Percentiles rank a stretch among this genome's conserved stretches.
phyloP scores from a whole-genome alignment of 176 grass and related monocot genomes.

The Thinopyrum elongatum region DNA sequence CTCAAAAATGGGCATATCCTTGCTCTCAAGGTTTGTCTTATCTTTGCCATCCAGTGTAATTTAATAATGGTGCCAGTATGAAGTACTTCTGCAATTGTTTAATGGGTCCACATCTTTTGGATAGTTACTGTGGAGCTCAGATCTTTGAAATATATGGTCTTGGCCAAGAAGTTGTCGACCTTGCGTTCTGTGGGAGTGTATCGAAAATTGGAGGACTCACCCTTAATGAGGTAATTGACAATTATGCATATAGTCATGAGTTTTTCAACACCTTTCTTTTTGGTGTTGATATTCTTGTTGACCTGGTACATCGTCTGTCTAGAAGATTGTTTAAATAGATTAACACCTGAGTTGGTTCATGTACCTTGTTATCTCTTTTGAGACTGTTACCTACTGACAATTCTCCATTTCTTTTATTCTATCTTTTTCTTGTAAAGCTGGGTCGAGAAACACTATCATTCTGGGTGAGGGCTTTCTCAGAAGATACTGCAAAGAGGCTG shows the following conservation, averaged over 20 bases:
- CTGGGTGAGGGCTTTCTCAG: constrained; percentile 99
- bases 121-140: constrained; percentile 98
- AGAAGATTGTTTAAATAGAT: neutral
- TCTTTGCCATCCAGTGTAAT: constrained; percentile 21
- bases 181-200: constrained; percentile 98
- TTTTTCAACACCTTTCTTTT: constrained; percentile 13
- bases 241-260: neutral
- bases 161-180: constrained; percentile 91
- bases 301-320: neutral
- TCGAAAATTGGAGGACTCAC: constrained; percentile 97
- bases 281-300: neutral
- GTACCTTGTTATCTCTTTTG: constrained; percentile 9
- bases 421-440: constrained; percentile 71
- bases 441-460: constrained; percentile 96
- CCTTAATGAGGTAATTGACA: constrained; percentile 83
- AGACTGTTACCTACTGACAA: constrained; percentile 19
- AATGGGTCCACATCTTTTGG: constrained; percentile 28
- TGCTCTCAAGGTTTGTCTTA: constrained; percentile 97
- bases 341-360: neutral
- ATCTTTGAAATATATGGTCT: constrained; percentile 99
- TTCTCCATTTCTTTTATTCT: neutral
- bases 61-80: constrained; percentile 1
- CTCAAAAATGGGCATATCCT: constrained; percentile 99
- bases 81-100: constrained; percentile 39
- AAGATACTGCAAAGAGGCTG: constrained; percentile 97